A percentile compares a stretch with the other conserved stretches of the same genome.
These are phyloP conservation scores for Blastobotrys indianensis DNA, from an alignment of 1,139 yeast genomes.

Conservation along the genomic window DNA sequence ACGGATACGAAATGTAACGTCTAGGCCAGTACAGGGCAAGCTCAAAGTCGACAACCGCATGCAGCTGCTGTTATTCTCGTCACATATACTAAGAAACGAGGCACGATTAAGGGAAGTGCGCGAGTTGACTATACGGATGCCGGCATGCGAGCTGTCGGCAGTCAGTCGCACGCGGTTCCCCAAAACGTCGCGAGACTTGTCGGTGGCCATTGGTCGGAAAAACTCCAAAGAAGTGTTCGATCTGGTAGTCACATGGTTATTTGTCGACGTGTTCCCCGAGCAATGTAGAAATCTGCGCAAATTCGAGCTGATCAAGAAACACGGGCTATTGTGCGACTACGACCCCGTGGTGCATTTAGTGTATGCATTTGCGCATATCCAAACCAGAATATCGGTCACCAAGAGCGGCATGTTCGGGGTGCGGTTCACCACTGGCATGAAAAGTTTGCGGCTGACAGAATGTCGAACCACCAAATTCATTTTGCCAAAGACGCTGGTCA, in stretches of 20 bases:
- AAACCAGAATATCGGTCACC: too few relatives aligned
- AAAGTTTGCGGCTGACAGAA: too few relatives aligned
- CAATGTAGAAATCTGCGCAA: background rate
- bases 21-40: background rate
- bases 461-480: too few relatives aligned
- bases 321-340: too few relatives aligned
- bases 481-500: background rate
- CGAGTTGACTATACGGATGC: constrained; percentile 5
- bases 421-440: too few relatives aligned
- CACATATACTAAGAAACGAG: background rate
- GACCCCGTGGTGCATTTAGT: too few relatives aligned
- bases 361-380: too few relatives aligned
- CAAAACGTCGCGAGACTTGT: background rate
- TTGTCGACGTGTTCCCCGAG: constrained; percentile 1
- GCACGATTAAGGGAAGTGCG: background rate
- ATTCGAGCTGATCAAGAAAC: constrained; percentile 3
- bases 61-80: background rate
- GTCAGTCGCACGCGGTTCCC: background rate
- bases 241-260: constrained; percentile 2
- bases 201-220: background rate
- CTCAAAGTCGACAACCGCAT: background rate
- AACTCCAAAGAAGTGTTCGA: background rate
- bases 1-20: background rate
- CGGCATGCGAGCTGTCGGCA: background rate
- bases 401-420: too few relatives aligned